Evolutionary conservation across 352 stramenopile species (phyloP).

Genomic region (Elongisporangium undulatum): DNA sequence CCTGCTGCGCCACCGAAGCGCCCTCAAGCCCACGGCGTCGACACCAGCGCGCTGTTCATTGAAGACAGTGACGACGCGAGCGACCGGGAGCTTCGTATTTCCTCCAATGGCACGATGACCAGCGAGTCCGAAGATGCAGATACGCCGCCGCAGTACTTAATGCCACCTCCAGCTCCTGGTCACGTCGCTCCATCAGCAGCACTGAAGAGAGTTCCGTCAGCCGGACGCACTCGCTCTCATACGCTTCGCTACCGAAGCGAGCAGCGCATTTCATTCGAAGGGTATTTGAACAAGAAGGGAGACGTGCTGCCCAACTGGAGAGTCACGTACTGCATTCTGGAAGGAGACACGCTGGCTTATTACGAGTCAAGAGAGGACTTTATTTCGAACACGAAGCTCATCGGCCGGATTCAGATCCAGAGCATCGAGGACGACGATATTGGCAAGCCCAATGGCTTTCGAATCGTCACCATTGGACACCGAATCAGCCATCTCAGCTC

Average conservation of each 20-base stretch:
- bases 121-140: conserved; percentile 3
- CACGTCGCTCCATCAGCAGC: neutral
- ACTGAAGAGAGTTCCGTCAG: neutral
- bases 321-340: conserved; percentile 69
- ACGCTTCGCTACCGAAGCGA: conserved; percentile 65
- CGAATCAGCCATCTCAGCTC: conserved; percentile 70
- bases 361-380: conserved; percentile 83
- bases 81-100: conserved; percentile 9
- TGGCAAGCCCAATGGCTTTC: conserved; percentile 65
- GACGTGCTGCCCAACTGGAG: conserved; percentile 71
- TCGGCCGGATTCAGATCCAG: conserved; percentile 68
- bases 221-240: conserved; percentile 44
- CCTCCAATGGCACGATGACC: neutral
- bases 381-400: conserved; percentile 74
- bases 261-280: conserved; percentile 74
- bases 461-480: conserved; percentile 59
- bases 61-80: conserved; percentile 40
- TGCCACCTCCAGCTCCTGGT: neutral
- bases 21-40: conserved; percentile 27
- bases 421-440: conserved; percentile 59
- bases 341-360: conserved; percentile 72
- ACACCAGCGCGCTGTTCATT: conserved; percentile 52
- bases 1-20: conserved; percentile 33
- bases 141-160: neutral
- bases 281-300: conserved; percentile 82